phyloP scores from a whole-genome alignment of 1,139 yeast species.

The Kodamaea sp. region DNA sequence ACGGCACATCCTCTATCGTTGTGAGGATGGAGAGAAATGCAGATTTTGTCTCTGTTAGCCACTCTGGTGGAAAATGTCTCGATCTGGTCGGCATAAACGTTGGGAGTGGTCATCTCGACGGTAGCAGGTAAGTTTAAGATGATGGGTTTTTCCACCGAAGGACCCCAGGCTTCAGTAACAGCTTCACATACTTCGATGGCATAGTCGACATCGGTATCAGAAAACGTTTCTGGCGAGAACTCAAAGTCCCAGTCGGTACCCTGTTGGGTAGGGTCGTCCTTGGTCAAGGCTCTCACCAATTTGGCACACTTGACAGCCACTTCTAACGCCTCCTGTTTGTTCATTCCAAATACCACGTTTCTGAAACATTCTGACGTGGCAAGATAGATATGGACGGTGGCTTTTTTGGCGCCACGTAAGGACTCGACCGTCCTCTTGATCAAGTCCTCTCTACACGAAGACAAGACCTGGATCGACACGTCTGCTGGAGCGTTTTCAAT shows the following conservation, averaged over 20 bases:
- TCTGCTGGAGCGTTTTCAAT: constrained; percentile 92
- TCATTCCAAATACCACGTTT: constrained; percentile 85
- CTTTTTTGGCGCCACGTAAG: constrained; percentile 83
- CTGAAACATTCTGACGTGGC: constrained; percentile 93
- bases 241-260: constrained; percentile 87
- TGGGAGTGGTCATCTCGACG: constrained; percentile 94
- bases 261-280: constrained; percentile 75
- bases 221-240: constrained; percentile 93
- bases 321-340: constrained; percentile 73
- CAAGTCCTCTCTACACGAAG: constrained; percentile 90
- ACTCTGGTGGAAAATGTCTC: constrained; percentile 84
- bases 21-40: constrained; percentile 92
- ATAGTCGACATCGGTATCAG: constrained; percentile 84
- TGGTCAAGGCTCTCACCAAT: constrained; percentile 78
- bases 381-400: constrained; percentile 86
- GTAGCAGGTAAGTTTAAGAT: constrained; percentile 97
- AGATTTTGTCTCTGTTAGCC: constrained; percentile 78
- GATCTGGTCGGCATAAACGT: constrained; percentile 93
- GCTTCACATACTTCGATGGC: constrained; percentile 90
- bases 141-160: constrained; percentile 77
- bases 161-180: constrained; percentile 93
- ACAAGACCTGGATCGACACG: constrained; percentile 86
- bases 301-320: constrained; percentile 84
- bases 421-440: constrained; percentile 89
- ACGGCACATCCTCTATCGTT: constrained; percentile 98